These are phyloP conservation scores for Tolypocladium ophioglossoides DNA, from an alignment of 2,329 filamentous ascomycete genomes.

Conservation along the genomic window DNA sequence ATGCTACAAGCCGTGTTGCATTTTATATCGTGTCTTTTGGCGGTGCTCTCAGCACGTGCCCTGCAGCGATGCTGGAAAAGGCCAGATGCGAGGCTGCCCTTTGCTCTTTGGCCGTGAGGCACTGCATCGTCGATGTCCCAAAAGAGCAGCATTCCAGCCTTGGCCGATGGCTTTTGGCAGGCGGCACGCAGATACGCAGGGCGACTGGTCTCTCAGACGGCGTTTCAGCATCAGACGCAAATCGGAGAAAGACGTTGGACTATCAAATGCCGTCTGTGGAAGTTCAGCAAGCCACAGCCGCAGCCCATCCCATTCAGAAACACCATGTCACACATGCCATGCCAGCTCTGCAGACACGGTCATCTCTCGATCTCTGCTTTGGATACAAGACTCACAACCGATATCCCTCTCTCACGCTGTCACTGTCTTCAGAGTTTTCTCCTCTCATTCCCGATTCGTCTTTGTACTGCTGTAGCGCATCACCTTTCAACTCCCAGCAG, in stretches of 20 bases:
- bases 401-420: too few species aligned
- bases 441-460: too few species aligned
- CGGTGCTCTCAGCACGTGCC: too few species aligned
- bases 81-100: too few species aligned
- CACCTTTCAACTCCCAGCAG: too few species aligned
- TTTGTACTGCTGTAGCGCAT: too few species aligned
- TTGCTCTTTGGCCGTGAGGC: too few species aligned
- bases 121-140: too few species aligned
- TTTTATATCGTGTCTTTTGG: background rate
- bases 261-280: background rate
- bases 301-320: background rate
- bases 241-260: background rate
- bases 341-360: background rate
- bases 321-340: background rate
- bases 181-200: background rate
- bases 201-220: background rate
- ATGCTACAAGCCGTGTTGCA: background rate
- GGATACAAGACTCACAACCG: too few species aligned
- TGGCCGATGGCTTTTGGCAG: background rate
- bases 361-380: background rate
- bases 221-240: background rate
- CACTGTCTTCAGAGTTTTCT: too few species aligned
- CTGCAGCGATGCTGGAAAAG: too few species aligned
- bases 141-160: background rate
- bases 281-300: too few species aligned